phyloP scores from a whole-genome alignment of 495 filamentous ascomycete species.

The Rhypophila decipiens region DNA sequence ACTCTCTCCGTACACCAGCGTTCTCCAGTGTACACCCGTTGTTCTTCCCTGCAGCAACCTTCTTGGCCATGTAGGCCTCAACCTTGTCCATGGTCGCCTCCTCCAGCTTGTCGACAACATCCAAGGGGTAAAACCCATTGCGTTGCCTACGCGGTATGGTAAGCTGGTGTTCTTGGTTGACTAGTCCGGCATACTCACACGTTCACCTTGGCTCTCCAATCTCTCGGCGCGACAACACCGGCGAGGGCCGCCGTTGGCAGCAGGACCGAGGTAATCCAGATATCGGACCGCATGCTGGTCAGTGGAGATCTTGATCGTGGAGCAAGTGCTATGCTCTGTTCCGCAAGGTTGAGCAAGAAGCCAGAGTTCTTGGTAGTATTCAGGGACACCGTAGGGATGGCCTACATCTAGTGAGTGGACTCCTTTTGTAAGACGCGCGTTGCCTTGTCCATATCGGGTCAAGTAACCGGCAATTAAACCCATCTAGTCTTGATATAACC shows the following conservation, averaged over 20 bases:
- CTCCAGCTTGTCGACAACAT: slow-evolving; percentile 35
- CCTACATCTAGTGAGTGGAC: too few relatives aligned
- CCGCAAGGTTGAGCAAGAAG: slow-evolving; percentile 4
- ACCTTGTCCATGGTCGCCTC: slow-evolving; percentile 31
- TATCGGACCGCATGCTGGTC: slow-evolving; percentile 27
- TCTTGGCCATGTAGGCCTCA: slow-evolving; percentile 29
- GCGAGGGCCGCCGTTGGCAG: slow-evolving; percentile 26
- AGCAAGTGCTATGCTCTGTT: slow-evolving; percentile 6
- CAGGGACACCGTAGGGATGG: too few relatives aligned
- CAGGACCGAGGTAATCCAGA: slow-evolving; percentile 17
- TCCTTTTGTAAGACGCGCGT: slow-evolving; percentile 24
- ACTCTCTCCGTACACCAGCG: slow-evolving; percentile 46
- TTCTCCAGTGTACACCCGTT: slow-evolving; percentile 43
- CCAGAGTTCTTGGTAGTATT: too few relatives aligned
- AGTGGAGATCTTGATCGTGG: slow-evolving; percentile 13
- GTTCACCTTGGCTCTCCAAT: slow-evolving; percentile 27
- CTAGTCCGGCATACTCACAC: slow-evolving; percentile 16
- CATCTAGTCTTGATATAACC: slow-evolving; percentile 5
- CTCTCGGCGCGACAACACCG: slow-evolving; percentile 15
- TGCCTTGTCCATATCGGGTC: slow-evolving; percentile 21
- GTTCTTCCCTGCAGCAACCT: slow-evolving; percentile 33
- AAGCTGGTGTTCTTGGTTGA: slow-evolving; percentile 1
- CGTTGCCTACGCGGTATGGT: slow-evolving; percentile 17
- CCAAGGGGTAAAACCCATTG: slow-evolving; percentile 31
- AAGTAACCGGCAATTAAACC: slow-evolving; percentile 19